These are phyloP conservation scores for Rhododendron kiyosumense DNA, from an alignment of 148 eudicot genomes.

Conservation along the genomic window DNA sequence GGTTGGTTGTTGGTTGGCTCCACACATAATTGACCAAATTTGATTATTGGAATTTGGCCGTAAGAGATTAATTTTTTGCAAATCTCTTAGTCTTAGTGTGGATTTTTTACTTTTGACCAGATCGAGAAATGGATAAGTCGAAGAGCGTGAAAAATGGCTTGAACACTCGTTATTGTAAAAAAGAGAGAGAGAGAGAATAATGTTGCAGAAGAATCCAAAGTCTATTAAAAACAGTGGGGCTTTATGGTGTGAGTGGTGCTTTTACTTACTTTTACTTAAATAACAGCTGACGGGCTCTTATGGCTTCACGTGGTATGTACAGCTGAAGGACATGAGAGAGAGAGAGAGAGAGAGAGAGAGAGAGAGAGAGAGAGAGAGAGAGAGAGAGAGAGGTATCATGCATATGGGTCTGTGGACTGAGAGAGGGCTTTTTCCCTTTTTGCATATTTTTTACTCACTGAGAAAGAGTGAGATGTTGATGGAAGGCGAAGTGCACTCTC, in stretches of 20 bases:
- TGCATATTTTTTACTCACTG: neutral
- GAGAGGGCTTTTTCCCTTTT: neutral
- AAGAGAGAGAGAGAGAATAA: neutral
- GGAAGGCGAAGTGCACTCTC: neutral
- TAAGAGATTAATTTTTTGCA: too few species aligned
- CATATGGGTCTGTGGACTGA: neutral
- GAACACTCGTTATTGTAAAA: too few species aligned
- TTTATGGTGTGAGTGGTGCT: neutral
- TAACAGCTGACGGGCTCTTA: constrained; percentile 22
- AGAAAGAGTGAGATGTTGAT: neutral
- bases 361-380: constrained; percentile 7
- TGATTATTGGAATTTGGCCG: too few species aligned
- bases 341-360: neutral
- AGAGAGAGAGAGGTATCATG: neutral
- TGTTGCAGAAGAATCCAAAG: constrained; percentile 29
- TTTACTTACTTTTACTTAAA: constrained; percentile 12
- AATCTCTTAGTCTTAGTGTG: too few species aligned
- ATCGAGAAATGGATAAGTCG: too few species aligned
- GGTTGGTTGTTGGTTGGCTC: neutral
- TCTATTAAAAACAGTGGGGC: constrained; percentile 6
- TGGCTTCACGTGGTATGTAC: constrained; percentile 41
- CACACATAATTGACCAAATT: too few species aligned
- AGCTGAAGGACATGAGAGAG: constrained; percentile 19
- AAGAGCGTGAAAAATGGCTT: too few species aligned
- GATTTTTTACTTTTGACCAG: too few species aligned